Conservation (phyloP, 2,329 filamentous ascomycete species). For the Purpureocillium takamizusanense region DNA sequence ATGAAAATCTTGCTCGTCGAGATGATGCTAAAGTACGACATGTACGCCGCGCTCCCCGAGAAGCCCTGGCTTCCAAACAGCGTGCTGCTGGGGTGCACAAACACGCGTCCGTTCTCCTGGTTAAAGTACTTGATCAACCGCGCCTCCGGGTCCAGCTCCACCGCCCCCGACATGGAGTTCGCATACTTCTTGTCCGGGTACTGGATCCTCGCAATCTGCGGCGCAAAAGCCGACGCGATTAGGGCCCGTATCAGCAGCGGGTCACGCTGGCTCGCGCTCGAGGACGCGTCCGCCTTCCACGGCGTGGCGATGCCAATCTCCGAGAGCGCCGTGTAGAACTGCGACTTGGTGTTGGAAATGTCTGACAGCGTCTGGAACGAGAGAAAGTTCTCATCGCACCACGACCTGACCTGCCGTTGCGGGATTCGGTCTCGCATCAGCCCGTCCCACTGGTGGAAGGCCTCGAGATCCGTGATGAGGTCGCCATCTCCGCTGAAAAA, state of each 20-base stretch:
- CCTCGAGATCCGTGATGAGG: slow-evolving; percentile 75
- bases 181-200: slow-evolving; percentile 96
- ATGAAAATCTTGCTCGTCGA: slow-evolving; percentile 88
- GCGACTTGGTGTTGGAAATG: slow-evolving; percentile 75
- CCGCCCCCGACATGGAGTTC: slow-evolving; percentile 74
- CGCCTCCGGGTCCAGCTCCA: slow-evolving; percentile 89
- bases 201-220: slow-evolving; percentile 84
- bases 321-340: slow-evolving; percentile 77
- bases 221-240: slow-evolving; percentile 65
- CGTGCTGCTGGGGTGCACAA: slow-evolving; percentile 83
- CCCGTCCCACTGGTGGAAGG: slow-evolving; percentile 75
- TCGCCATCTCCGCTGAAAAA: slow-evolving; percentile 80
- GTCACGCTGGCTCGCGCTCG: slow-evolving; percentile 20
- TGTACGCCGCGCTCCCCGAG: slow-evolving; percentile 63
- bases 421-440: slow-evolving; percentile 48
- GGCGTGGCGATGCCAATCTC: slow-evolving; percentile 71
- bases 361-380: slow-evolving; percentile 77
- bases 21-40: slow-evolving; percentile 89
- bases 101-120: slow-evolving; percentile 76
- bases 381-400: slow-evolving; percentile 81
- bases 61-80: slow-evolving; percentile 79
- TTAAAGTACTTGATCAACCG: slow-evolving; percentile 88
- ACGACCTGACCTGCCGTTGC: slow-evolving; percentile 57
- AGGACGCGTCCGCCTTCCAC: slow-evolving; percentile 20
- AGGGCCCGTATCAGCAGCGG: slow-evolving; percentile 56